phyloP scores from a whole-genome alignment of 345 rosid species.

The Eutrema yunnanense region DNA sequence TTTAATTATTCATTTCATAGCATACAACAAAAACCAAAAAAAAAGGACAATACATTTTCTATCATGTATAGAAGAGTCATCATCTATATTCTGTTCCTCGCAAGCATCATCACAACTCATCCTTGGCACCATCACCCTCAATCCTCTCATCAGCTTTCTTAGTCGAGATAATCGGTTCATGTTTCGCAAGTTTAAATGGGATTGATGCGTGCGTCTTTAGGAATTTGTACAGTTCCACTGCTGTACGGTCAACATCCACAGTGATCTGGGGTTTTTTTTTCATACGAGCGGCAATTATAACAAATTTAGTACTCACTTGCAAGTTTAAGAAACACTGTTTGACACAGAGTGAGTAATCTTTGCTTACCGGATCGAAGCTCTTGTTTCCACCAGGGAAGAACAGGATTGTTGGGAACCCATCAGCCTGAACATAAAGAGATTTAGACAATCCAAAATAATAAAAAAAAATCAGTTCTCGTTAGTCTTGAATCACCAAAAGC shows the following conservation, averaged over 20 bases:
- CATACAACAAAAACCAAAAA: background rate
- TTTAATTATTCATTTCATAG: constrained; percentile 3
- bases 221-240: constrained; percentile 84
- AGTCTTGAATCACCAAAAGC: background rate
- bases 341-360: background rate
- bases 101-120: constrained; percentile 59
- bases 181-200: constrained; percentile 86
- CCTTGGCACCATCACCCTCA: constrained; percentile 39
- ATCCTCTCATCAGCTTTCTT: constrained; percentile 19
- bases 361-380: constrained; percentile 90
- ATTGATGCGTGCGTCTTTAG: constrained; percentile 84
- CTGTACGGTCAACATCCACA: constrained; percentile 86
- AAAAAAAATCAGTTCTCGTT: background rate
- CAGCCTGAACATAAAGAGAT: constrained; percentile 47
- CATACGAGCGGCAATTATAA: background rate
- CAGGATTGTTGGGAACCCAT: constrained; percentile 90
- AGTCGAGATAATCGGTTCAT: constrained; percentile 25
- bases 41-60: background rate
- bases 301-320: background rate
- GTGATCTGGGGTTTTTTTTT: constrained; percentile 43
- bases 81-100: constrained; percentile 15
- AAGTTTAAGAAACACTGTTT: background rate
- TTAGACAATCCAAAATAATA: background rate
- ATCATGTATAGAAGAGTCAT: constrained; percentile 12
- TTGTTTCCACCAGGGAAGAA: constrained; percentile 99